These are phyloP conservation scores for Calonectria pteridis DNA, from an alignment of 2,329 filamentous ascomycete genomes.

Conservation along the genomic window DNA sequence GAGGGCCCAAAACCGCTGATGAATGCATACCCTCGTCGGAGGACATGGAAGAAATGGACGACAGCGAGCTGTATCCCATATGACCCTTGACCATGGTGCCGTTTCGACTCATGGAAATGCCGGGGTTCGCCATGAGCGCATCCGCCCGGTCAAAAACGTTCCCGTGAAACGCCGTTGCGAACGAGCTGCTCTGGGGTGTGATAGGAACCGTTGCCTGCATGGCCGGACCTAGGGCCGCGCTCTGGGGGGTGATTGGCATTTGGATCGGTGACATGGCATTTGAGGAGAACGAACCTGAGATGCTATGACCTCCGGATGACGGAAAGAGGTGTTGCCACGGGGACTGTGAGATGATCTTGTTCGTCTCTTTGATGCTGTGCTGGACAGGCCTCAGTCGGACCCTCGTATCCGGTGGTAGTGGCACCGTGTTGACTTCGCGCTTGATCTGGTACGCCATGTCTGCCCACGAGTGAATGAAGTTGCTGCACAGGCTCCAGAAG, in stretches of 20 bases:
- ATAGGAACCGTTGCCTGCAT: constrained; percentile 90
- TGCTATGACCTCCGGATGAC: constrained; percentile 31
- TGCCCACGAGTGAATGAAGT: constrained; percentile 78
- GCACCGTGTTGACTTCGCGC: constrained; percentile 62
- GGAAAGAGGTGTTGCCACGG: constrained; percentile 65
- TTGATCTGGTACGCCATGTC: constrained; percentile 74
- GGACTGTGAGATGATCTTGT: constrained; percentile 74
- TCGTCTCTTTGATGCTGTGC: constrained; percentile 84
- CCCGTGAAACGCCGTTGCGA: constrained; percentile 66
- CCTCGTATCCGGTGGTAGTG: constrained; percentile 76
- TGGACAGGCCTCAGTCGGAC: constrained; percentile 84
- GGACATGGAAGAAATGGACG: constrained; percentile 57
- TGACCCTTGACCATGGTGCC: constrained; percentile 59
- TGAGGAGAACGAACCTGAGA: constrained; percentile 38
- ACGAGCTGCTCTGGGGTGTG: constrained; percentile 71
- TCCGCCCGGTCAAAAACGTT: constrained; percentile 73
- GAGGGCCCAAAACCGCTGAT: constrained; percentile 46
- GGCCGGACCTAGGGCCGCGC: constrained; percentile 88
- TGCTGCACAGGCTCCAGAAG: constrained; percentile 80
- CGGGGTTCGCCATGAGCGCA: constrained; percentile 68
- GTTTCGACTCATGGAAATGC: constrained; percentile 68
- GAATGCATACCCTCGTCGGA: constrained; percentile 54
- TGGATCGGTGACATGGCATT: constrained; percentile 47
- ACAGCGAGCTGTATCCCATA: constrained; percentile 54
- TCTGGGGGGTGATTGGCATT: constrained; percentile 86